A percentile compares a stretch with the other conserved stretches of the same genome.
Conservation (phyloP, 164 flowering plant genomes). For the Tinospora cordifolia region DNA sequence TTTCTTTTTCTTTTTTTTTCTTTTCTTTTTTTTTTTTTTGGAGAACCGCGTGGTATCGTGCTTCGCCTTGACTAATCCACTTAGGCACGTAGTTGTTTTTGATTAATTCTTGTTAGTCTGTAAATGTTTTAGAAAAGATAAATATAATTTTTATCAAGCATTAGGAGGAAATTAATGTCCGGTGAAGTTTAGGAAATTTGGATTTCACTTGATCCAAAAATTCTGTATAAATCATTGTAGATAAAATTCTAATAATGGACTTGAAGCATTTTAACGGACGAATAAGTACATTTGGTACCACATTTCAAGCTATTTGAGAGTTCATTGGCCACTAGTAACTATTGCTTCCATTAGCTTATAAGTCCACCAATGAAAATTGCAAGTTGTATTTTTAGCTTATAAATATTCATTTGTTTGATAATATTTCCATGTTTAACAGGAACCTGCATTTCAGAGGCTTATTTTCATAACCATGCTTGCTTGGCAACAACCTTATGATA, state of each 20-base stretch:
- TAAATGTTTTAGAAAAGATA: neutral
- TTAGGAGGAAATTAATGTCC: too few relatives aligned
- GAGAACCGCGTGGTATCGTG: too few relatives aligned
- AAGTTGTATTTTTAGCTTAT: too few relatives aligned
- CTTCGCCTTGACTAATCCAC: too few relatives aligned
- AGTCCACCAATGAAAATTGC: neutral
- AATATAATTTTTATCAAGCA: neutral
- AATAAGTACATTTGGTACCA: too few relatives aligned
- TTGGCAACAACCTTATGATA: constrained; percentile 73
- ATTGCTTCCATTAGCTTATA: neutral
- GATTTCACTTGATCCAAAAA: neutral
- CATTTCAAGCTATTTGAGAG: neutral
- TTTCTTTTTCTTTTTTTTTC: too few relatives aligned
- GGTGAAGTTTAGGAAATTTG: too few relatives aligned
- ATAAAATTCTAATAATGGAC: neutral
- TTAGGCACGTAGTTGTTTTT: too few relatives aligned
- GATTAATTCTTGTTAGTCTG: neutral
- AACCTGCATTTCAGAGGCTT: constrained; percentile 80
- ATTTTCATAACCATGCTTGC: constrained; percentile 94
- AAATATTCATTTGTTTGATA: neutral
- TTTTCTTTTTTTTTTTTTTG: too few relatives aligned
- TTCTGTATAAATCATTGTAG: neutral
- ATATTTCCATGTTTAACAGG: constrained; percentile 37
- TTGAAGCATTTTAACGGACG: too few relatives aligned
- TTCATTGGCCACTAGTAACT: neutral